phyloP scores from a whole-genome alignment of 1,139 yeast genomes.

The Pichia sp. region DNA sequence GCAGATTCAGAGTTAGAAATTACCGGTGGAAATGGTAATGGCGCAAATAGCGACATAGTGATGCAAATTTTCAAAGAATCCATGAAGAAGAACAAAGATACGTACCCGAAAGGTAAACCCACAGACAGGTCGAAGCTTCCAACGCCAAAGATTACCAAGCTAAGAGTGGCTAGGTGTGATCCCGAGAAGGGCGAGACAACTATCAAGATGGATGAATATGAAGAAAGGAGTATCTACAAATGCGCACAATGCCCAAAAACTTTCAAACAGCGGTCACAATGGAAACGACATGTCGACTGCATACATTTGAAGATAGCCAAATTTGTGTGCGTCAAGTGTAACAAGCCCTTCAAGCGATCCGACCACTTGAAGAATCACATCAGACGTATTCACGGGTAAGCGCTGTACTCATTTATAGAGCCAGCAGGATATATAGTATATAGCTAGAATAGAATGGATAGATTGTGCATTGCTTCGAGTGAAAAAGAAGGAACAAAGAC shows the following conservation, averaged over 20 bases:
- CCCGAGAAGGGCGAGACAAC: neutral
- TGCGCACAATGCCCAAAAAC: constrained; percentile 19
- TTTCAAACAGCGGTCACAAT: constrained; percentile 23
- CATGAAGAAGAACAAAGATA: constrained; percentile 7
- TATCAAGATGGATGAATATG: neutral
- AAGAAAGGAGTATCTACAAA: constrained; percentile 8
- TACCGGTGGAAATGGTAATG: neutral
- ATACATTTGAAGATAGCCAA: constrained; percentile 25
- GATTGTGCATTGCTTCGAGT: too few relatives aligned
- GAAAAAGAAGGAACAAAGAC: too few relatives aligned
- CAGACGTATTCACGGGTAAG: constrained; percentile 22
- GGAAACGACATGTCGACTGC: constrained; percentile 25
- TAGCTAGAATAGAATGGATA: too few relatives aligned
- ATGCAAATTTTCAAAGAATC: constrained; percentile 6
- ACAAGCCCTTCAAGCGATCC: constrained; percentile 23
- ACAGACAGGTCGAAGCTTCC: neutral
- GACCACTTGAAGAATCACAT: constrained; percentile 26
- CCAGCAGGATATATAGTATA: neutral
- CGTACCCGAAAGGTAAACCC: neutral
- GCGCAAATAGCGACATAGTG: constrained; percentile 6
- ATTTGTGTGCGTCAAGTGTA: constrained; percentile 20
- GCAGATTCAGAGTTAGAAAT: too few relatives aligned
- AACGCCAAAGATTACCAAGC: constrained; percentile 5
- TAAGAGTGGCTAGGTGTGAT: constrained; percentile 1
- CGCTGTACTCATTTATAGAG: too few relatives aligned